Base-by-base conservation (phyloP, 305 asterid genomes). In the Stenogyne calaminthoides region DNA sequence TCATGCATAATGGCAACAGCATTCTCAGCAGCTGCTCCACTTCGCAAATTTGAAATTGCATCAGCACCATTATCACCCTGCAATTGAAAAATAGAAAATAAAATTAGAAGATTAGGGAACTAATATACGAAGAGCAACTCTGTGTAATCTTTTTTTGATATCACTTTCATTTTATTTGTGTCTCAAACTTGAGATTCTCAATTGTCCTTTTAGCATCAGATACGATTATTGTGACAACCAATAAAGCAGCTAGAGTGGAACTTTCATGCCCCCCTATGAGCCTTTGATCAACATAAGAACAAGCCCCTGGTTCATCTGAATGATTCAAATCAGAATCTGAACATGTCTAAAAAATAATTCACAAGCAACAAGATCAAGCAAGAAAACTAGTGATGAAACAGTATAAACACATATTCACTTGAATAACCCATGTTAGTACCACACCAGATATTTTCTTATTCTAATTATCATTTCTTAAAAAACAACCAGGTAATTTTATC, bases 21-120 rank as follows among this genome's bases (percentile, higher is more conserved):
- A 83, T 91, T 87, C 77, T 82, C 93, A 70, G 94, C 98, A 46
- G 98, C 96, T 74, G 78, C 85, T 60, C 98, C 98, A 86, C 86
- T 93, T 76, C 98, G 88, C 69, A 93, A 74, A 75, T 80, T 88
- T 73, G 88, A 89, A 74, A 91, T 85, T 80, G 80, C 76, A 76
- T 84, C 85, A 67, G 77, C 82, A 75, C 85, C 82, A 82, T 80
- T 86, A 76, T 88, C 80, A 40, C 84, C 86, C 96, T 90, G 89
- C 84, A 82, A 36, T 68, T 74, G 73, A 62, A 64, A 75, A 25
- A 1, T 25, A 25, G n/a, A n/a, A 49, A 56, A 73, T 44, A 12
- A 49, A 55, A 73, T 44, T 58, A 65, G 42, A 68, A 64, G 40
- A 40, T 44, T 9, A 7, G 22, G 42, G 27, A 70, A 65, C 63